phyloP scores from a whole-genome alignment of 805 yeast species.

The Cephaloascus fragrans region DNA sequence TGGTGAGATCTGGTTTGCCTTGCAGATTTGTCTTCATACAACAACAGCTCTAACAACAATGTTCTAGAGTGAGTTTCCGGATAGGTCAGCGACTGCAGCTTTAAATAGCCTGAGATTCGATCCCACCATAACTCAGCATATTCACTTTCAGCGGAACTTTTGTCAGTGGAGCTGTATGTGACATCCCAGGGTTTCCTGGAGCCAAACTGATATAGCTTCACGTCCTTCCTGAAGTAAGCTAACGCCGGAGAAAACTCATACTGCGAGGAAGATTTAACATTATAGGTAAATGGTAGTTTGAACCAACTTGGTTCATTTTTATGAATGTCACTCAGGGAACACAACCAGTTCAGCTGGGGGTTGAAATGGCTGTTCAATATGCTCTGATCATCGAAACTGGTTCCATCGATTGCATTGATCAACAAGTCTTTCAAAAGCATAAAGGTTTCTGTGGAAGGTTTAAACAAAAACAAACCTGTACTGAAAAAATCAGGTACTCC shows the following conservation, averaged over 20 bases:
- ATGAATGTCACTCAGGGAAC: constrained; percentile 1
- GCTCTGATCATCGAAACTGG: constrained; percentile 41
- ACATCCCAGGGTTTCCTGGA: constrained; percentile 54
- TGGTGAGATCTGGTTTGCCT: too few species aligned
- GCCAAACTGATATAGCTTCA: constrained; percentile 60
- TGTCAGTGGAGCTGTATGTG: too few species aligned
- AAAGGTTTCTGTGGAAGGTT: constrained; percentile 19
- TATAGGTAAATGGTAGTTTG: constrained; percentile 29
- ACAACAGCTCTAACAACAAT: too few species aligned
- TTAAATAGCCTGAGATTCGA: constrained; percentile 21
- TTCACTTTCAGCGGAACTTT: too few species aligned
- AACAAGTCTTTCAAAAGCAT: too few species aligned
- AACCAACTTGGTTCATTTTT: constrained; percentile 16
- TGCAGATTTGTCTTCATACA: too few species aligned
- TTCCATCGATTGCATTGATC: too few species aligned
- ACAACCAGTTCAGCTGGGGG: constrained; percentile 28
- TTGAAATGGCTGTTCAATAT: constrained; percentile 34
- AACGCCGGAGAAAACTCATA: constrained; percentile 33
- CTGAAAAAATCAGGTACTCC: constrained; percentile 33
- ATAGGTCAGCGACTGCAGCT: too few species aligned
- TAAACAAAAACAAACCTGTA: constrained; percentile 25
- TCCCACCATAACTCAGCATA: constrained; percentile 30
- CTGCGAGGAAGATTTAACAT: constrained; percentile 30
- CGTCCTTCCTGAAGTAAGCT: constrained; percentile 18
- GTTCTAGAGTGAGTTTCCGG: too few species aligned